phyloP scores from a whole-genome alignment of 768 basidiomycete species.

The Tephrocybe sp. region DNA sequence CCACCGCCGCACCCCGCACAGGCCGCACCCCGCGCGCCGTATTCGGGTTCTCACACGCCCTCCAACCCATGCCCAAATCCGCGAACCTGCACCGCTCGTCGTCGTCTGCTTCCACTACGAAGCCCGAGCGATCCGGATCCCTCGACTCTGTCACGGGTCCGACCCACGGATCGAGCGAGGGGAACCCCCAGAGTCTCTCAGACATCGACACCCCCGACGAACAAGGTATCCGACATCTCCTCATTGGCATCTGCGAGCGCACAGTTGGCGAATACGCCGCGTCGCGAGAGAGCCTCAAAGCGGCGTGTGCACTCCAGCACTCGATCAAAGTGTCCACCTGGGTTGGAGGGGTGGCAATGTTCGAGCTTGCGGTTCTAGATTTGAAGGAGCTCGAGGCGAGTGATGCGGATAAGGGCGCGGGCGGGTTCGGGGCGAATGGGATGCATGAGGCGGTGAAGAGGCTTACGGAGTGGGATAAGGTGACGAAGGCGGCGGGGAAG shows the following conservation, averaged over 20 bases:
- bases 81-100: background rate
- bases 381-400: constrained; percentile 53
- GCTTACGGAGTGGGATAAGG: constrained; percentile 42
- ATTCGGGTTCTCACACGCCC: constrained; percentile 16
- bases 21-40: constrained; percentile 4
- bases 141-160: constrained; percentile 1
- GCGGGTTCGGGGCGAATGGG: constrained; percentile 10
- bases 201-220: constrained; percentile 75
- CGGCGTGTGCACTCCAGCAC: constrained; percentile 45
- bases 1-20: background rate
- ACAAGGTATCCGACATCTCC: constrained; percentile 62
- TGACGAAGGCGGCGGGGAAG: constrained; percentile 45
- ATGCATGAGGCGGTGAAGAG: constrained; percentile 17
- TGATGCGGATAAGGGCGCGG: constrained; percentile 20
- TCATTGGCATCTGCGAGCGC: constrained; percentile 68
- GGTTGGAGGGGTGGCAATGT: constrained; percentile 65
- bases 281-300: constrained; percentile 49
- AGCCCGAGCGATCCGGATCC: background rate
- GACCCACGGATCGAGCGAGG: background rate
- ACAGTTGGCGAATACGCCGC: constrained; percentile 46
- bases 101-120: background rate
- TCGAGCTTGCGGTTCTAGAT: constrained; percentile 72
- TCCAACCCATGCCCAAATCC: constrained; percentile 12
- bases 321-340: constrained; percentile 57
- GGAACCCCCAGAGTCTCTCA: constrained; percentile 3